phyloP scores from a whole-genome alignment of 2,329 filamentous ascomycete genomes.

The Aureobasidium musti region DNA sequence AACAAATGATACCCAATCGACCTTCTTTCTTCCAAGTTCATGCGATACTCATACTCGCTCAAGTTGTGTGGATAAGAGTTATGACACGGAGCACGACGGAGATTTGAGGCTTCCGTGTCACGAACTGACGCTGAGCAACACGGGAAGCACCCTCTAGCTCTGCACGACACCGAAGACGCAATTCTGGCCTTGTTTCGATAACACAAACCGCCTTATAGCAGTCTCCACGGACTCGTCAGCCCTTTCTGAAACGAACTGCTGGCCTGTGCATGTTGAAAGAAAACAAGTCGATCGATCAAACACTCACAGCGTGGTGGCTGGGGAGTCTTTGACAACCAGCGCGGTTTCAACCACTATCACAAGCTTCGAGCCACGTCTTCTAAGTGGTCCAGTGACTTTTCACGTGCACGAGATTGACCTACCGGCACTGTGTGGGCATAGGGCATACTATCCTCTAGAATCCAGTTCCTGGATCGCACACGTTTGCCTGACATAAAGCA shows the following conservation, averaged over 20 bases:
- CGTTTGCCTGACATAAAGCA: conserved; percentile 5
- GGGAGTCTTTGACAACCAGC: conserved; percentile 5
- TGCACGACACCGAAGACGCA: conserved; percentile 27
- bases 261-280: conserved; percentile 27
- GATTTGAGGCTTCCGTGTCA: conserved; percentile 28
- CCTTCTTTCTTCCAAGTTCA: conserved; percentile 21
- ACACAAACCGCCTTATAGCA: conserved; percentile 19
- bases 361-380: neutral
- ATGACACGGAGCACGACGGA: conserved; percentile 24
- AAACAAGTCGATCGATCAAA: neutral
- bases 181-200: conserved; percentile 21
- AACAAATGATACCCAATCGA: conserved; percentile 22
- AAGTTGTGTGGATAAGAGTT: neutral
- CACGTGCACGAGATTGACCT: neutral
- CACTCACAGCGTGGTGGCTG: neutral
- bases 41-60: neutral
- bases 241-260: conserved; percentile 13
- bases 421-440: conserved; percentile 1
- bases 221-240: conserved; percentile 13
- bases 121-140: conserved; percentile 23
- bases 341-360: conserved; percentile 13
- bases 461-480: conserved; percentile 25
- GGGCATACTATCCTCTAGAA: neutral
- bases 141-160: conserved; percentile 23
- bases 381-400: neutral